These are phyloP conservation scores for Dalbergia cultrata DNA, from an alignment of 306 rosid genomes.

Conservation along the genomic window DNA sequence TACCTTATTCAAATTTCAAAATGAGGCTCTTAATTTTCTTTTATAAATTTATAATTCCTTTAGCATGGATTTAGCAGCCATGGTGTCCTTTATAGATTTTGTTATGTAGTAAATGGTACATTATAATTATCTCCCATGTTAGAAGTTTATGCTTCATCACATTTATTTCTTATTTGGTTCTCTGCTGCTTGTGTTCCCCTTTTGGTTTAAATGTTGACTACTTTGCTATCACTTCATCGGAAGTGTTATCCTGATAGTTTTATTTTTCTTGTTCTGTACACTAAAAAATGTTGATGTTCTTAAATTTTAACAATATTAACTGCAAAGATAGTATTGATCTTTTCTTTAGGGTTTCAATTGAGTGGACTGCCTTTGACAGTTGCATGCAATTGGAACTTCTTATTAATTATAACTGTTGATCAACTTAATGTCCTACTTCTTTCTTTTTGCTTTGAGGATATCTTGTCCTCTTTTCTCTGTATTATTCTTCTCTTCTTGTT, in stretches of 20 bases:
- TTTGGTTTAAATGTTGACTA: not conserved
- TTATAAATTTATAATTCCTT: not conserved
- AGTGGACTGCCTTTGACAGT: not conserved
- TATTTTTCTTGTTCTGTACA: not conserved
- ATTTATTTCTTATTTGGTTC: not conserved
- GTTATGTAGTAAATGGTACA: slow-evolving; percentile 2
- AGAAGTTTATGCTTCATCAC: not conserved
- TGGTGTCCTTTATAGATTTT: slow-evolving; percentile 9
- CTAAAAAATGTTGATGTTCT: not conserved
- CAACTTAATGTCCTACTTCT: slow-evolving; percentile 32
- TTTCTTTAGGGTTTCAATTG: not conserved
- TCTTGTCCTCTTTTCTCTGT: too few relatives aligned
- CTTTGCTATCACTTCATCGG: not conserved
- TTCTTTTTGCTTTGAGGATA: too few relatives aligned
- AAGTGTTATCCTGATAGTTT: not conserved
- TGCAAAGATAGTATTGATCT: not conserved
- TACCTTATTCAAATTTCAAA: not conserved
- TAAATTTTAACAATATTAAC: not conserved
- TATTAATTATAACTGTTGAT: slow-evolving; percentile 24
- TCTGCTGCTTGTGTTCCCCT: not conserved
- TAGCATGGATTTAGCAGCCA: not conserved
- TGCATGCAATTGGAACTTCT: slow-evolving; percentile 12
- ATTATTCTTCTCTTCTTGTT: too few relatives aligned
- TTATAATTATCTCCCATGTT: not conserved
- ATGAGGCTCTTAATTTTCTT: not conserved